These are phyloP conservation scores for Capsicum pubescens DNA, from an alignment of 257 asterid genomes.

Conservation along the genomic window DNA sequence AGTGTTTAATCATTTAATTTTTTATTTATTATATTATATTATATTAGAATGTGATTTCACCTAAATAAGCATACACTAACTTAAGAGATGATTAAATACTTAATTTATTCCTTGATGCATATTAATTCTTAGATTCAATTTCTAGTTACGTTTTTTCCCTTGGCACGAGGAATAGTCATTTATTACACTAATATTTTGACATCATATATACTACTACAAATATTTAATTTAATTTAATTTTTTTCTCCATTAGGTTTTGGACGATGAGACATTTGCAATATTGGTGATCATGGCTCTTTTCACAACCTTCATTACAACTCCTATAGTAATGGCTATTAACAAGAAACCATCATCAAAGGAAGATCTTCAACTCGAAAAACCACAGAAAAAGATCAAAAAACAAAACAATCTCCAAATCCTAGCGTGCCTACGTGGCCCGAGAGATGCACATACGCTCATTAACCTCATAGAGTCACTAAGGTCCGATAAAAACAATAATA, in stretches of 20 bases:
- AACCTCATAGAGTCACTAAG: constrained; percentile 52
- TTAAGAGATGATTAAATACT: too few species aligned
- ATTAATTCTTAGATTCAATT: too few species aligned
- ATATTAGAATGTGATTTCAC: too few species aligned
- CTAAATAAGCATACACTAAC: too few species aligned
- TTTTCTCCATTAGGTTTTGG: constrained; percentile 48
- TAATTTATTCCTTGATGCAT: too few species aligned
- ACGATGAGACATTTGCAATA: constrained; percentile 68
- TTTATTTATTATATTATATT: too few species aligned
- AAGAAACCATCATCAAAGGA: constrained; percentile 36
- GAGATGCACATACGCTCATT: constrained; percentile 48
- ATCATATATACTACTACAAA: too few species aligned
- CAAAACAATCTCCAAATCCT: constrained; percentile 49
- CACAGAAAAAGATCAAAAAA: constrained; percentile 15
- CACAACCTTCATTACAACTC: constrained; percentile 72
- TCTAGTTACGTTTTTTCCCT: too few species aligned
- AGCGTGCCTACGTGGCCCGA: constrained; percentile 56
- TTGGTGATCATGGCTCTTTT: constrained; percentile 73
- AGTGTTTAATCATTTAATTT: too few species aligned
- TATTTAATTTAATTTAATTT: too few species aligned
- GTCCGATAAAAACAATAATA: constrained; percentile 30
- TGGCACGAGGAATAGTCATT: too few species aligned
- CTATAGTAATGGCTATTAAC: constrained; percentile 60
- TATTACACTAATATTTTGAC: too few species aligned
- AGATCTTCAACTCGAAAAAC: neutral